Evolutionary conservation across 257 asterid genomes (phyloP).

Genomic region (Nemophila menziesii): DNA sequence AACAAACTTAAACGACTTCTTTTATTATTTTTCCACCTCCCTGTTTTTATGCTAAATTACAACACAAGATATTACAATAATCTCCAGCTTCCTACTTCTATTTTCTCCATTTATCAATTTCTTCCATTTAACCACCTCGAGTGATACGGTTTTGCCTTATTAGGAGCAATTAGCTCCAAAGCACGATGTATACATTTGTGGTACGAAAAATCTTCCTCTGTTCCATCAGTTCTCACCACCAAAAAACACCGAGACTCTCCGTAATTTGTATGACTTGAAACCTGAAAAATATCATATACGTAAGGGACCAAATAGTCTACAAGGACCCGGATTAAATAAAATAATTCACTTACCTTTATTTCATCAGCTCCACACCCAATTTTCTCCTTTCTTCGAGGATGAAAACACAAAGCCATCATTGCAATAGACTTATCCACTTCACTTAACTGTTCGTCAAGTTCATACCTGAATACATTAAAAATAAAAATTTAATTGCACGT

Average conservation of each 20-base stretch:
- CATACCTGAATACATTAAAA: slow-evolving; percentile 35
- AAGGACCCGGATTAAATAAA: too few species aligned
- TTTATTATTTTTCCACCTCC: too few species aligned
- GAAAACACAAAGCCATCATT: slow-evolving; percentile 52
- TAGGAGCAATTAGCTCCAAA: slow-evolving; percentile 38
- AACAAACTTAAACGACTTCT: slow-evolving; percentile 5
- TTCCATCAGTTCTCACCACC: slow-evolving; percentile 60
- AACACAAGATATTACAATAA: background rate
- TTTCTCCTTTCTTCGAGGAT: slow-evolving; percentile 62
- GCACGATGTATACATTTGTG: slow-evolving; percentile 62
- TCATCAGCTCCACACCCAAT: slow-evolving; percentile 49
- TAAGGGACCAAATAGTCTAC: too few species aligned
- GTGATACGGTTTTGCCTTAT: slow-evolving; percentile 26
- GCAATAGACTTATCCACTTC: slow-evolving; percentile 52
- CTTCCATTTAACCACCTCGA: slow-evolving; percentile 24
- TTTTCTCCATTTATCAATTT: background rate
- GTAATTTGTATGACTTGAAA: slow-evolving; percentile 57
- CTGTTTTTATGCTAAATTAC: background rate
- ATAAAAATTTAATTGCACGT: background rate
- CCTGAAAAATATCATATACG: slow-evolving; percentile 26
- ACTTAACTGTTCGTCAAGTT: slow-evolving; percentile 27
- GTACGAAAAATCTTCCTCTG: slow-evolving; percentile 81
- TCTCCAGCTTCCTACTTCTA: background rate
- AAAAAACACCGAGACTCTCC: slow-evolving; percentile 58
- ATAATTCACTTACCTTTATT: slow-evolving; percentile 47